These are phyloP conservation scores for Malus fusca DNA, from an alignment of 306 rosid species.

Conservation along the genomic window DNA sequence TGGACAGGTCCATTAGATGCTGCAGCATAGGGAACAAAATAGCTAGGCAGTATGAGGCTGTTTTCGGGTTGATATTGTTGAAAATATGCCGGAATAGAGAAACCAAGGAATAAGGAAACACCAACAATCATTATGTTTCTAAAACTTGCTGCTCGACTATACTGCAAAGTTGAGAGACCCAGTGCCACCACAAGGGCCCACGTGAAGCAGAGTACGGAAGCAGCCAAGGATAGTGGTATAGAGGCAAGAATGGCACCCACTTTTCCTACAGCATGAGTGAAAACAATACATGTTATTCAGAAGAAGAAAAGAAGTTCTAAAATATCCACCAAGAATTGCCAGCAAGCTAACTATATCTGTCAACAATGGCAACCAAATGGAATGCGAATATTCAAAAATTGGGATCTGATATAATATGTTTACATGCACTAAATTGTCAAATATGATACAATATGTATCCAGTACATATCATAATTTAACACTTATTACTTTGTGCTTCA, in stretches of 20 bases:
- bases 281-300: not conserved
- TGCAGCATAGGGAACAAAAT: conserved; percentile 77
- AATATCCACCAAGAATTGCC: not conserved
- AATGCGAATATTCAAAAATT: no score
- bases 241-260: conserved; percentile 97
- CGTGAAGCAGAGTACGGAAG: conserved; percentile 75
- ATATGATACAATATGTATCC: not conserved
- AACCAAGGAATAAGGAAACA: conserved; percentile 80
- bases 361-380: not conserved
- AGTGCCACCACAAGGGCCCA: conserved; percentile 82
- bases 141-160: conserved; percentile 61
- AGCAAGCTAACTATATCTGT: not conserved
- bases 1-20: conserved; percentile 84
- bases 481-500: not conserved
- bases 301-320: not conserved
- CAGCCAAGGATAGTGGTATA: conserved; percentile 83
- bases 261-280: conserved; percentile 47
- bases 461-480: not conserved
- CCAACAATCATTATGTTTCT: conserved; percentile 82
- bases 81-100: conserved; percentile 87
- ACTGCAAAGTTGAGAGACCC: conserved; percentile 74
- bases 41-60: conserved; percentile 70
- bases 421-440: no score
- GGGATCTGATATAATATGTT: no score
- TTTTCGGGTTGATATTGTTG: conserved; percentile 71